Evolutionary conservation across 306 rosid genomes (phyloP).

Genomic region (Clitoria ternatea): DNA sequence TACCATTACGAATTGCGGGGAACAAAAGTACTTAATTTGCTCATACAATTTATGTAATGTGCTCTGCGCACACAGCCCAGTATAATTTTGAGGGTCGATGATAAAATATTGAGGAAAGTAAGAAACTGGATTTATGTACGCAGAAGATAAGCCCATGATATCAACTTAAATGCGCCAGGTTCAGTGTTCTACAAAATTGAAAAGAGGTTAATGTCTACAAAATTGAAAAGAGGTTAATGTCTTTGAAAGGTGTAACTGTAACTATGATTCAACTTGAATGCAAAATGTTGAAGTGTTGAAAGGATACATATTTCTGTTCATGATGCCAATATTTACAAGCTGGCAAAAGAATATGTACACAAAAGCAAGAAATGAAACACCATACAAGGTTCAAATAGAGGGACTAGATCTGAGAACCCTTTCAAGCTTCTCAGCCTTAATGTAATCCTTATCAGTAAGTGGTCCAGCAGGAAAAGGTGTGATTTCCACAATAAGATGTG

Average conservation of each 20-base stretch:
- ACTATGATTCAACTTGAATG: constrained; percentile 10
- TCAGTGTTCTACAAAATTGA: not conserved
- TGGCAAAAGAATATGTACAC: constrained; percentile 34
- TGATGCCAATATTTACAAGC: constrained; percentile 30
- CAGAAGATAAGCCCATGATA: not conserved
- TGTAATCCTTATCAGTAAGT: constrained; percentile 73
- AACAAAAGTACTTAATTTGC: too few relatives aligned
- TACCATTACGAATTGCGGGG: too few relatives aligned
- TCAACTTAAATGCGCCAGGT: not conserved
- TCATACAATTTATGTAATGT: not conserved
- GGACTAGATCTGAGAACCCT: constrained; percentile 88
- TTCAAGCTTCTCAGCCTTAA: constrained; percentile 91
- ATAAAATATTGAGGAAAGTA: not conserved
- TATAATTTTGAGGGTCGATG: not conserved
- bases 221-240: not conserved
- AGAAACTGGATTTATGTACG: not conserved
- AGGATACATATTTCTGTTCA: not conserved
- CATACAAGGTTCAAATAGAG: constrained; percentile 45
- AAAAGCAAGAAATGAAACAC: constrained; percentile 22
- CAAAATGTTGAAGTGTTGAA: not conserved
- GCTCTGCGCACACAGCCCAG: not conserved
- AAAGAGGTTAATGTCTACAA: not conserved
- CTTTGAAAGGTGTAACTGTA: constrained; percentile 10
- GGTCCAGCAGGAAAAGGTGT: constrained; percentile 87
- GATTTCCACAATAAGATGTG: constrained; percentile 77